These are phyloP conservation scores for Chrysoporthe cubensis DNA, from an alignment of 2,329 filamentous ascomycete genomes.

Conservation along the genomic window DNA sequence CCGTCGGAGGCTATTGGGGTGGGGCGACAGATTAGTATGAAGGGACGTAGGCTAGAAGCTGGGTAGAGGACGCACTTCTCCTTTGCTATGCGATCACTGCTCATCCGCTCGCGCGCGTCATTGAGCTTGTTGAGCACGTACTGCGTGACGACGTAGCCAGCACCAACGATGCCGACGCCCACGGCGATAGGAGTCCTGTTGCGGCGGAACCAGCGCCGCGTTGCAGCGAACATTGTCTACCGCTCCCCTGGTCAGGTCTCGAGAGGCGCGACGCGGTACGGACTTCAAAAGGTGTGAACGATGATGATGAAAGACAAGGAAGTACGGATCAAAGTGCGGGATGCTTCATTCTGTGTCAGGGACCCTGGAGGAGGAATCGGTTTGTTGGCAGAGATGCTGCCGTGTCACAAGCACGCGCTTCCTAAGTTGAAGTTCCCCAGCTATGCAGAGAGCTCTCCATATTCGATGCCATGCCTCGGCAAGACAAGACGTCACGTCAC, in stretches of 20 bases:
- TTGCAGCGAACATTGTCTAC: constrained; percentile 65
- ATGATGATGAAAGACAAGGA: background rate
- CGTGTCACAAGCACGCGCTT: constrained; percentile 8
- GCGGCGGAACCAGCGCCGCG: constrained; percentile 88
- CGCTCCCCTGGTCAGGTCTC: background rate
- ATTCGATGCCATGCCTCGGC: background rate
- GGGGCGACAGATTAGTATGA: constrained; percentile 12
- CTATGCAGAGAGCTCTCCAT: background rate
- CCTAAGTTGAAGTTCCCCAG: background rate
- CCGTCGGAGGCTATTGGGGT: constrained; percentile 72
- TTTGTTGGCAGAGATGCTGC: background rate
- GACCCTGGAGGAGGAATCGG: background rate
- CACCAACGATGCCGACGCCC: constrained; percentile 83
- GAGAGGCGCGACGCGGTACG: background rate
- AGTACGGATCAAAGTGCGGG: background rate
- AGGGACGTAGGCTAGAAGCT: background rate
- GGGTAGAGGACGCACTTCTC: constrained; percentile 73
- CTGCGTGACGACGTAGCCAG: constrained; percentile 88
- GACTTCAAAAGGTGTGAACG: background rate
- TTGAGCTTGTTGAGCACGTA: constrained; percentile 91
- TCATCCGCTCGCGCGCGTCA: constrained; percentile 94
- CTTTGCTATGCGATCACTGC: constrained; percentile 90
- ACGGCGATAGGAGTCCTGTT: constrained; percentile 90
- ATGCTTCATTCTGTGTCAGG: background rate
- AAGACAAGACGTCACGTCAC: constrained; percentile 9